Evolutionary conservation across 192 early-diverging fungal genomes (phyloP).

Genomic region (Spinellus fusiger): DNA sequence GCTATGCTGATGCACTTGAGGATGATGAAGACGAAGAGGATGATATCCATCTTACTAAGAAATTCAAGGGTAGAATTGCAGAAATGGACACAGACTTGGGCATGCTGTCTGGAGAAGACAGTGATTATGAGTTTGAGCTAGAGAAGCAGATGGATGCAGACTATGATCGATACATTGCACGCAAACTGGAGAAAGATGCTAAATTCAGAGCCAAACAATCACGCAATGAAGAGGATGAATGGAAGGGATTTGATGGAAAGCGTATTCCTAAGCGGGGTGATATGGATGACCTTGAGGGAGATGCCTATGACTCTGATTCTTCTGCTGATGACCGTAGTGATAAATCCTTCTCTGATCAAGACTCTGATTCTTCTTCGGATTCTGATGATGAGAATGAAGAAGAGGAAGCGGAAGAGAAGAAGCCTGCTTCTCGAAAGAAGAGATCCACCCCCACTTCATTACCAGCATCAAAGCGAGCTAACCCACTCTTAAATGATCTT

Average conservation of each 20-base stretch:
- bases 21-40: constrained; percentile 37
- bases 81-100: constrained; percentile 16
- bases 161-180: constrained; percentile 69
- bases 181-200: constrained; percentile 70
- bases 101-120: constrained; percentile 16
- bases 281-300: constrained; percentile 11
- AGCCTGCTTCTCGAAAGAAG: constrained; percentile 23
- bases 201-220: constrained; percentile 64
- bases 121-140: constrained; percentile 16
- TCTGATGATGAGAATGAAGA: constrained; percentile 38
- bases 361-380: constrained; percentile 15
- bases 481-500: constrained; percentile 44
- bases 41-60: constrained; percentile 9
- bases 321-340: neutral
- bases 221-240: constrained; percentile 63
- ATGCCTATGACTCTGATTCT: constrained; percentile 11
- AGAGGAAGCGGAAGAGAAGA: constrained; percentile 38
- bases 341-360: constrained; percentile 3
- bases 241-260: constrained; percentile 54
- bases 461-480: constrained; percentile 39
- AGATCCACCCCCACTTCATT: constrained; percentile 7
- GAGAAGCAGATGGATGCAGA: constrained; percentile 45
- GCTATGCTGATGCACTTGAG: constrained; percentile 58
- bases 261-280: constrained; percentile 49
- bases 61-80: constrained; percentile 6